A percentile compares a stretch with the other conserved stretches of the same genome.
These are phyloP conservation scores for Erodium moschatum DNA, from an alignment of 441 rosid species.

Conservation along the genomic window DNA sequence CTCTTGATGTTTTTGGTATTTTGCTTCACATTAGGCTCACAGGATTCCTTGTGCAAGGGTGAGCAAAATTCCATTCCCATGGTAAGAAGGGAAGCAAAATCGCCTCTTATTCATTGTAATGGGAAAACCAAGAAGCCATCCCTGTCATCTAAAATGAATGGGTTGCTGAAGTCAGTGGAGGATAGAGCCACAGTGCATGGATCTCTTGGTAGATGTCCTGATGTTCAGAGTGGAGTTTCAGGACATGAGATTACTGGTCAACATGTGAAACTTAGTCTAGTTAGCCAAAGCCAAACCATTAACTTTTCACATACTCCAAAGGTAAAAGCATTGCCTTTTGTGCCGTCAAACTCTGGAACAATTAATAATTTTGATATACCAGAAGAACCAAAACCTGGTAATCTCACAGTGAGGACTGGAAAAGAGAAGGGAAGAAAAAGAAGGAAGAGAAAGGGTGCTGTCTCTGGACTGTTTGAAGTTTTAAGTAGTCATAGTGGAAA, in stretches of 20 bases:
- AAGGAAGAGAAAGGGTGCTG: conserved; percentile 59
- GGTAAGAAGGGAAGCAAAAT: conserved; percentile 25
- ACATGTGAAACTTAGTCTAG: conserved; percentile 19
- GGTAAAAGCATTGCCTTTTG: conserved; percentile 23
- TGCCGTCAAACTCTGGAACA: conserved; percentile 29
- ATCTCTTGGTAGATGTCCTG: conserved; percentile 22
- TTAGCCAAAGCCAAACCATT: conserved; percentile 14
- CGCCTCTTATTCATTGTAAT: conserved; percentile 23
- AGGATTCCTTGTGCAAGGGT: conserved; percentile 28
- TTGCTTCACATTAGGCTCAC: conserved; percentile 35
- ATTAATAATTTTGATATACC: conserved; percentile 27
- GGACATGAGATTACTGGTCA: conserved; percentile 17
- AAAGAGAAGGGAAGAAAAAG: conserved; percentile 66
- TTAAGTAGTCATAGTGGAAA: conserved; percentile 91
- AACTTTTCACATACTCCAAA: conserved; percentile 12
- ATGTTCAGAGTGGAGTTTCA: conserved; percentile 18
- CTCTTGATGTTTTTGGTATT: conserved; percentile 38
- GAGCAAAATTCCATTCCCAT: conserved; percentile 31
- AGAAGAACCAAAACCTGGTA: conserved; percentile 40
- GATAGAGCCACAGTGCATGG: conserved; percentile 26
- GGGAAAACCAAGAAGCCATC: conserved; percentile 27
- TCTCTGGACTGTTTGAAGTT: conserved; percentile 44
- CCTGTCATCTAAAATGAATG: conserved; percentile 33
- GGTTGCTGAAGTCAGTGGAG: conserved; percentile 36
- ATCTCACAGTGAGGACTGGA: conserved; percentile 48